Evolutionary conservation across 345 rosid species (phyloP).

Genomic region (Linum lewisii): DNA sequence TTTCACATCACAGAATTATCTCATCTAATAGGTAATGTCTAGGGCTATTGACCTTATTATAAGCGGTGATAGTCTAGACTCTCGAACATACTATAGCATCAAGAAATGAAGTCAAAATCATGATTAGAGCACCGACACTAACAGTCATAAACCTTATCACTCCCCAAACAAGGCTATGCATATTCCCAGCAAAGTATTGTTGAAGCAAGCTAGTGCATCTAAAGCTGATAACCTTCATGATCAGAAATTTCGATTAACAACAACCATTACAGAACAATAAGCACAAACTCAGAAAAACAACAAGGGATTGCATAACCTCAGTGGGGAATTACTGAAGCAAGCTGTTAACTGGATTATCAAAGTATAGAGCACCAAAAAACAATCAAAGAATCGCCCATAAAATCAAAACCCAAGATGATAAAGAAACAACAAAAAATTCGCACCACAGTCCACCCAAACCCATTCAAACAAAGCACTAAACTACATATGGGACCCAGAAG

Average conservation of each 20-base stretch:
- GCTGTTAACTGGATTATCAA: neutral
- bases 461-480: neutral
- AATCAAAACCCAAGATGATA: neutral
- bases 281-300: too few relatives aligned
- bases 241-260: too few relatives aligned
- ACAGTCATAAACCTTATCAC: too few relatives aligned
- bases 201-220: too few relatives aligned
- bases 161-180: too few relatives aligned
- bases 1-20: neutral
- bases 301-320: too few relatives aligned
- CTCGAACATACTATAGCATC: neutral
- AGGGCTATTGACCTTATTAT: neutral
- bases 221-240: too few relatives aligned
- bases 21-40: neutral
- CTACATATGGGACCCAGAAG: constrained; percentile 1
- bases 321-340: neutral
- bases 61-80: neutral
- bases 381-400: neutral
- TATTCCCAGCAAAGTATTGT: too few relatives aligned
- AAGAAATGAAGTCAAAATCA: too few relatives aligned
- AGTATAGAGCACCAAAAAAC: neutral
- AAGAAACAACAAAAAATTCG: constrained; percentile 2
- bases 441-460: neutral
- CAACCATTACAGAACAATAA: too few relatives aligned
- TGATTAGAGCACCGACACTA: too few relatives aligned